Evolutionary conservation across 805 yeast species (phyloP).

Genomic region (Barnettozyma pratensis): DNA sequence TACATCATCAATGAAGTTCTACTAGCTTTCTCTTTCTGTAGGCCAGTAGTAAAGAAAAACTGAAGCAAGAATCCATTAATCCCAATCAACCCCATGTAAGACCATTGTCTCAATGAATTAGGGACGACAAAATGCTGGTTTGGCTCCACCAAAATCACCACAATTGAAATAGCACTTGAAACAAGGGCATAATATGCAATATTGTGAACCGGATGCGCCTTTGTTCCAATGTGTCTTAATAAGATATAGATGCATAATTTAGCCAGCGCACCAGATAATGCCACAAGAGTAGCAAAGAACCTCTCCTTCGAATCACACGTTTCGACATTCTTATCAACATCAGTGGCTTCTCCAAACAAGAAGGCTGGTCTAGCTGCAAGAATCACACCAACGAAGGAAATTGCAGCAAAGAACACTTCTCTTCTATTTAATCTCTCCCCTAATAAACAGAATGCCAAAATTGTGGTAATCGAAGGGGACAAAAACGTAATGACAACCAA

Average conservation of each 20-base stretch:
- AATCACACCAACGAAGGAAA: constrained; percentile 67
- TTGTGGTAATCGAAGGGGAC: constrained; percentile 64
- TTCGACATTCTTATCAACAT: constrained; percentile 35
- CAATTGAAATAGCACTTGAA: constrained; percentile 46
- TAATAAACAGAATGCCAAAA: constrained; percentile 58
- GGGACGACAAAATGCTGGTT: constrained; percentile 54
- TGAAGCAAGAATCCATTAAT: constrained; percentile 76
- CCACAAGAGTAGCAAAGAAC: constrained; percentile 53
- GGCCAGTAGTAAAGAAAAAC: constrained; percentile 65
- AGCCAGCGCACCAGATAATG: constrained; percentile 60
- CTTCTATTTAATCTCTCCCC: constrained; percentile 54
- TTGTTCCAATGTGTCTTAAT: constrained; percentile 62
- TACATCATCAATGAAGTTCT: constrained; percentile 66
- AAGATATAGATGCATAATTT: constrained; percentile 58
- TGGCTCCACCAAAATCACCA: constrained; percentile 47
- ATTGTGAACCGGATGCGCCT: constrained; percentile 69
- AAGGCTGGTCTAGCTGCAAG: constrained; percentile 74
- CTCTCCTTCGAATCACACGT: constrained; percentile 45
- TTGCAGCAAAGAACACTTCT: constrained; percentile 58
- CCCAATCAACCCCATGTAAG: constrained; percentile 53
- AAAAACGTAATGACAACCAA: constrained; percentile 70
- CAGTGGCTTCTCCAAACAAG: constrained; percentile 42
- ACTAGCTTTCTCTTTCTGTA: constrained; percentile 71
- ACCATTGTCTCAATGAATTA: constrained; percentile 54
- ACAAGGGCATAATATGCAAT: constrained; percentile 68